Evolutionary conservation across 805 yeast genomes (phyloP), one percentile per base, ranked within the genome.

Genomic region (Yarrowia divulgata): DNA sequence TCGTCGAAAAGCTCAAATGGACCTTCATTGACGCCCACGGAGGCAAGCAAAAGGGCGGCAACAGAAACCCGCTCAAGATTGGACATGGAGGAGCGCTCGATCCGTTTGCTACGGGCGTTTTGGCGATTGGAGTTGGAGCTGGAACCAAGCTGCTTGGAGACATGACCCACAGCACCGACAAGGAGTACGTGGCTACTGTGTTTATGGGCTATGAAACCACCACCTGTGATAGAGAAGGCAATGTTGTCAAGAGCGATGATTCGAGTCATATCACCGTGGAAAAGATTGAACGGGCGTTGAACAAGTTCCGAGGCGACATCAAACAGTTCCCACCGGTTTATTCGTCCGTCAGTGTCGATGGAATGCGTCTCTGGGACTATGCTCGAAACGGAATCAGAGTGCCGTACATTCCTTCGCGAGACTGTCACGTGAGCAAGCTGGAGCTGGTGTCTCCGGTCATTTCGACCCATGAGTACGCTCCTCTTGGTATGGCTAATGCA

Each of bases 81-180:
- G 99, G 99, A 0, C 99, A 95, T 78, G 99, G 99, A 19, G 99
- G 99, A 10, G 95, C 99, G 0, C 81, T 95, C 46, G 99, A 95
- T 75, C 98, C 98, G 0, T 79, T 91, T 52, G 99, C 99, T 0
- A 88, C 93, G n/a, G 99, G 99, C 12, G 93, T 94, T 0, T 78
- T 81, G 42, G 94, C 96, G 1, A 83, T 95, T 69, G 99, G 99
- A 6, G 86, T 95, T n/a, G 97, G 97, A 7, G 71, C 82, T 0
- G 99, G 99, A 2, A 95, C 99, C 1, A 96, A 94, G 77, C 81
- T 85, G 75, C 81, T 95, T 52, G 89, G 87, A 69, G 81, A 85
- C 70, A 93, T 90, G 75, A 81, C 94, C 23, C 87, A 87, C 39
- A 90, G 88, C 39, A 88, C 97, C 70, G 83, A 84, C 9, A 95